Conservation (phyloP, 2,329 filamentous ascomycete genomes). For the Lecanicillium sp. region DNA sequence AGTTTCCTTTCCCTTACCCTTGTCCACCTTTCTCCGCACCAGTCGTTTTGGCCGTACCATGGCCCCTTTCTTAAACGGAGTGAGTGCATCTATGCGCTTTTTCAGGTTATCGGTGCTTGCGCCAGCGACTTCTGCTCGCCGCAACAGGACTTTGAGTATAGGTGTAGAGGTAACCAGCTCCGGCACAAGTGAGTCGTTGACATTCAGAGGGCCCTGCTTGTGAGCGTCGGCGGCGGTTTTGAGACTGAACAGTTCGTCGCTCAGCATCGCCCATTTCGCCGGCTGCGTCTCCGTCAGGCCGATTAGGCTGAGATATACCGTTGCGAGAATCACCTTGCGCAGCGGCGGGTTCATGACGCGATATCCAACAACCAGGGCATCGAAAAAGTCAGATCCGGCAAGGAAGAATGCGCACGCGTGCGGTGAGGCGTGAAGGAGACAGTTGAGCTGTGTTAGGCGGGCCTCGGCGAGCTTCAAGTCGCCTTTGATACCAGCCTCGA, state of each 20-base stretch:
- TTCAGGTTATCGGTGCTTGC: constrained; percentile 47
- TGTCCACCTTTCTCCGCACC: constrained; percentile 50
- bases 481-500: constrained; percentile 54
- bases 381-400: constrained; percentile 80
- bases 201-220: constrained; percentile 44
- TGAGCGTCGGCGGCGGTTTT: constrained; percentile 64
- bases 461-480: constrained; percentile 48
- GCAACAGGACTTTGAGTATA: constrained; percentile 55
- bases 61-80: constrained; percentile 49
- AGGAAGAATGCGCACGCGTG: constrained; percentile 57
- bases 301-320: constrained; percentile 66
- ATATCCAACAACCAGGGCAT: constrained; percentile 63
- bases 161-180: constrained; percentile 78
- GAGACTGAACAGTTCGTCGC: constrained; percentile 77
- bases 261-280: constrained; percentile 65
- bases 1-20: constrained; percentile 51
- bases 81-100: constrained; percentile 54
- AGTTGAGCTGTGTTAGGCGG: constrained; percentile 51
- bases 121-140: constrained; percentile 41
- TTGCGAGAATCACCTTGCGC: constrained; percentile 61
- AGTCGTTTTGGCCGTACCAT: constrained; percentile 43
- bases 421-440: constrained; percentile 55
- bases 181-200: constrained; percentile 66
- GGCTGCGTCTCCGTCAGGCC: constrained; percentile 60
- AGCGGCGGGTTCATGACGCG: constrained; percentile 55